phyloP scores from a whole-genome alignment of 1,284 basidiomycete genomes.

The Melampsora americana region DNA sequence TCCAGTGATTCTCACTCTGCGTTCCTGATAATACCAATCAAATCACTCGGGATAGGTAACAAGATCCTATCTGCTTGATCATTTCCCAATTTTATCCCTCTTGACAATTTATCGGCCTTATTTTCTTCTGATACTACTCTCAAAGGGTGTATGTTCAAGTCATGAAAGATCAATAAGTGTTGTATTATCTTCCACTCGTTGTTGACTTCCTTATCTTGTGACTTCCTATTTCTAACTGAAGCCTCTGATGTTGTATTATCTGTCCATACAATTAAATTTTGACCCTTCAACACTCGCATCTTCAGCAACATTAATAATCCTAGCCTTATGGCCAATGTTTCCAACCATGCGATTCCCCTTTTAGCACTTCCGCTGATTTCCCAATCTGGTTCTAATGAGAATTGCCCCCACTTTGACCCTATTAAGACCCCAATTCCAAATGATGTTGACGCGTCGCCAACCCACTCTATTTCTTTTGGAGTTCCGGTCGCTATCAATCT shows the following conservation, averaged over 20 bases:
- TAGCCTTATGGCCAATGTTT: conserved; percentile 2
- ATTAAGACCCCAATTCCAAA: neutral
- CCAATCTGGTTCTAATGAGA: neutral
- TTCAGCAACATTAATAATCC: neutral
- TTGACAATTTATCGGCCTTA: neutral
- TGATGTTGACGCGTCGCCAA: conserved; percentile 10
- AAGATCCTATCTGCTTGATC: neutral
- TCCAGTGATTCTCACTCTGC: neutral
- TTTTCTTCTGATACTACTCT: conserved; percentile 9
- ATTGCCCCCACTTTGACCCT: neutral
- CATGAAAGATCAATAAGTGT: neutral
- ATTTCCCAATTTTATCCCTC: neutral
- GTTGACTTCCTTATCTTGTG: neutral
- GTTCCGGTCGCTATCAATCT: neutral
- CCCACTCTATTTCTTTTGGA: neutral
- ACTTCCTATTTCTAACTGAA: conserved; percentile 3
- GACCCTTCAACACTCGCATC: neutral
- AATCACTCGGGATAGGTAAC: neutral
- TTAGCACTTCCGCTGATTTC: too few species aligned
- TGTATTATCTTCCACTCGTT: conserved; percentile 17
- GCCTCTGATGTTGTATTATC: conserved; percentile 18
- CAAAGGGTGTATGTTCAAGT: neutral
- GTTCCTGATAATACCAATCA: neutral
- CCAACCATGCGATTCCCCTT: neutral
- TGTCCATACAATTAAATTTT: neutral